Base-by-base conservation (phyloP, 768 basidiomycete species). In the Tephrocybe rancida region DNA sequence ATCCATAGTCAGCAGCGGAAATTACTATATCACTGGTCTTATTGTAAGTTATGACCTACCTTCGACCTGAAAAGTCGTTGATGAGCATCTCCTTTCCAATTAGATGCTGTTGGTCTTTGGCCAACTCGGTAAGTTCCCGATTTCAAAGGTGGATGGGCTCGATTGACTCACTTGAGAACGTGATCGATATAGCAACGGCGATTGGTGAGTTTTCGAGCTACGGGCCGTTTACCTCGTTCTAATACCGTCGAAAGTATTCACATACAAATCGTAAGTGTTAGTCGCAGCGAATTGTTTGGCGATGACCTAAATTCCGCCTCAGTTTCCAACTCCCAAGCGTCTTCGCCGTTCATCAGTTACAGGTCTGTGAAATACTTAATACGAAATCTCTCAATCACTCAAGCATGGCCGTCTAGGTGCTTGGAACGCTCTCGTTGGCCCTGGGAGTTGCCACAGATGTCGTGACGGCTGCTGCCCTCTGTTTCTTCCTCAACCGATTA, bases 381-480 rank as follows among this genome's bases (percentile, higher is more conserved):
- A 19, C n/a, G 35, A 21, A 27, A 16, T 44, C 14, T 21, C 35
- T 46, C 18, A 25, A 34, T 14, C n/a, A n/a, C n/a, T 16, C 35
- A 53, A 16, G 48, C 29, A 29, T 26, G 9, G 27, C 35, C 35
- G 8, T 45, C 9, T 50, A 86, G 83, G 58, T 70, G 3, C 56
- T 87, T 2, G 87, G 81, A 3, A 77, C 75, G 7, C 53, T 77
- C 7, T 78, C 85, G 0, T 71, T 89, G 5, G 78, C 73, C 10
- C 62, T 81, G 1, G 80, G 84, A 2, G 80, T 82, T 25, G 49
- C 73, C 3, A 85, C 83, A 6, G 87, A 89, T 62, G 63, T 87
- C 4, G 56, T 81, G n/a, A 86, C 80, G 11, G 81, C 87, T 14
- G 67, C 66, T 0, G 67, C 85, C 1, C 74, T 88, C 5, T 86